phyloP scores from a whole-genome alignment of 257 asterid species.

The Misopates orontium region DNA sequence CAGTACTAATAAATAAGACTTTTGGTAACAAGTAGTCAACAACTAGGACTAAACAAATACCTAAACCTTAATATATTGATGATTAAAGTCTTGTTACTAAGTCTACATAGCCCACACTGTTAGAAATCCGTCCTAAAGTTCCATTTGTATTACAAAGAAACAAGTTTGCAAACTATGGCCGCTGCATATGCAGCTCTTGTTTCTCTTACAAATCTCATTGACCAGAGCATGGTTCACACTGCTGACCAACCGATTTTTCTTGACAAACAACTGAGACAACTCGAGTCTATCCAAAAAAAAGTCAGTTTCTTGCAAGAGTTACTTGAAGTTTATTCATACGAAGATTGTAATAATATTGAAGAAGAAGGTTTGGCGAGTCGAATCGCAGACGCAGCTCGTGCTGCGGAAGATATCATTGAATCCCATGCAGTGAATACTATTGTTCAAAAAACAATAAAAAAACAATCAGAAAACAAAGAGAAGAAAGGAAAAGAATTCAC shows the following conservation, averaged over 20 bases:
- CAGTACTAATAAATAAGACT: too few species aligned
- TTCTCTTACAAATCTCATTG: background rate
- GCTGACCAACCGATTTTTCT: background rate
- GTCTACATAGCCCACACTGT: too few species aligned
- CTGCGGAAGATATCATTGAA: too few species aligned
- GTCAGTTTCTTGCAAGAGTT: background rate
- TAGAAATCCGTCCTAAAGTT: too few species aligned
- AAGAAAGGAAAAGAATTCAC: background rate
- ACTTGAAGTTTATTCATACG: background rate
- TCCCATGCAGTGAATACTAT: background rate
- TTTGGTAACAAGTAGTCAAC: too few species aligned
- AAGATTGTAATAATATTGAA: too few species aligned
- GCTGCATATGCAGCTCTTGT: slow-evolving; percentile 6
- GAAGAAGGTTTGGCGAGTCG: background rate
- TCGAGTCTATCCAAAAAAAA: background rate
- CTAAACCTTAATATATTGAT: too few species aligned
- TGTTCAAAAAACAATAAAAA: background rate
- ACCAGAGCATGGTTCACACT: background rate
- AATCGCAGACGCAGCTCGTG: slow-evolving; percentile 1
- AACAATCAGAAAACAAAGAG: background rate
- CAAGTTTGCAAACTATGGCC: too few species aligned
- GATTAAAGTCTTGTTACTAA: too few species aligned
- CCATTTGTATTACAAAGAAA: too few species aligned
- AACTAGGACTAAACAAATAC: too few species aligned
- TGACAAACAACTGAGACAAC: background rate